Base-by-base conservation (phyloP, 768 basidiomycete genomes). In the Russula emetica region DNA sequence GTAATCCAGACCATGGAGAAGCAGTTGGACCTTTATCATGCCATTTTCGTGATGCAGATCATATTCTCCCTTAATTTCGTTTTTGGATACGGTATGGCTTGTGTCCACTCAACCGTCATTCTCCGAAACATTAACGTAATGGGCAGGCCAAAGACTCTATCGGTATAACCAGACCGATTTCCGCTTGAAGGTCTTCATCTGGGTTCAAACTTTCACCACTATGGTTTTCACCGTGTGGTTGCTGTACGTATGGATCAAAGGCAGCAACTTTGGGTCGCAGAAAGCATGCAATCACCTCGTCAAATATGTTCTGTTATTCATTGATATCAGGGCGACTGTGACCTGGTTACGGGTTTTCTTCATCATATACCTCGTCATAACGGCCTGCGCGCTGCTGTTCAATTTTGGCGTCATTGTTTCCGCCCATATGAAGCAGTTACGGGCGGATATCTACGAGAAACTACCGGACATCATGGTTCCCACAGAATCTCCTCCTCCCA, bases 11-110 rank as follows among this genome's bases (percentile, higher is more conserved):
- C 58, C 32, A 3, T 34, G 7, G 45, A 60, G 24, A 1, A 28
- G 3, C 38, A 60, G n/a, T 30, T 64, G 14, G 58, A 64, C 47
- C 26, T 64, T 38, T 64, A 64, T 55, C 63, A 64, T 51, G 63
- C 63, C 0, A 50, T 64, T 9, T 42, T 60, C 38, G 63, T 64
- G 9, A 64, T 60, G 63, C 58, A 64, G 18, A 55, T 51, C 2
- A 42, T 60, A 9, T 49, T 55, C 38, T 55, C 58, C 16, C 58
- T 64, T 6, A 52, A 44, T 30, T 40, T 55, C 5, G 53, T 64
- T 18, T 64, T 44, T 32, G 11, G 16, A 28, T 55, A 60, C 38
- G 58, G 63, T 60, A 55, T 28, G 44, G 5, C 45, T 26, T 32
- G 16, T 32, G 5, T 30, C 28, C 20, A 8, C n/a, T 53, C 24